Conservation (phyloP, 768 basidiomycete genomes). For the Pulveroboletus sp. region DNA sequence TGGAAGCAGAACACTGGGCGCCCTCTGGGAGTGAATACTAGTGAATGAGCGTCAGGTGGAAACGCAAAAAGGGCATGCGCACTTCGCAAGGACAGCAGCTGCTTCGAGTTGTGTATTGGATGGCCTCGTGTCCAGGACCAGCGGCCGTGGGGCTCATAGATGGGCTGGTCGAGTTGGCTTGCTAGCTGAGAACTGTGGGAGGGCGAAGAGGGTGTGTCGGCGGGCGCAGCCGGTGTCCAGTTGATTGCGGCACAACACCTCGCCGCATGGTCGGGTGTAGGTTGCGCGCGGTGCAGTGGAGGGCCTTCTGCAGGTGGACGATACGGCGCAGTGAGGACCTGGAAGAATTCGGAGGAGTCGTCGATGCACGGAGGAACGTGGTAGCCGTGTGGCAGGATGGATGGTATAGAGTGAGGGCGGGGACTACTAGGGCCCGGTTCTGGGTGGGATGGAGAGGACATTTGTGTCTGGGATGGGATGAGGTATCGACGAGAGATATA, state of each 20-base stretch:
- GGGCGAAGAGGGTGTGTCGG: not conserved
- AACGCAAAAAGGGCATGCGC: constrained; percentile 1
- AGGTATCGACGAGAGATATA: constrained; percentile 1
- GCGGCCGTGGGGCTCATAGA: constrained; percentile 31
- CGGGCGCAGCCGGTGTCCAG: constrained; percentile 17
- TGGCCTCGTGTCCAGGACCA: constrained; percentile 31
- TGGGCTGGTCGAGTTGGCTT: constrained; percentile 18
- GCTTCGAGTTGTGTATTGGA: constrained; percentile 24
- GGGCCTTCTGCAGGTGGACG: constrained; percentile 2
- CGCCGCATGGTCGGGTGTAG: constrained; percentile 17
- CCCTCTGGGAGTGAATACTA: constrained; percentile 29
- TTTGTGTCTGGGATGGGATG: constrained; percentile 1
- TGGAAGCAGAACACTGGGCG: constrained; percentile 35
- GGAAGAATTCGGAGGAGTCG: constrained; percentile 28
- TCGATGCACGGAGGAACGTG: constrained; percentile 19
- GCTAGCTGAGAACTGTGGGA: constrained; percentile 1
- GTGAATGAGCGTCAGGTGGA: constrained; percentile 4
- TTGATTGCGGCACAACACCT: constrained; percentile 28
- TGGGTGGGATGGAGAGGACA: constrained; percentile 10
- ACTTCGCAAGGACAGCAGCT: constrained; percentile 27
- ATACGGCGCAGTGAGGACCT: constrained; percentile 27
- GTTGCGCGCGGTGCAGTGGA: constrained; percentile 10
- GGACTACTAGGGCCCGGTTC: constrained; percentile 21
- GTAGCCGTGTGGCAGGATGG: constrained; percentile 9
- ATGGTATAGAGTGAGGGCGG: not conserved